Evolutionary conservation across 805 yeast genomes (phyloP), one percentile per base, ranked within the genome.

Genomic region (Peterozyma xylosa): DNA sequence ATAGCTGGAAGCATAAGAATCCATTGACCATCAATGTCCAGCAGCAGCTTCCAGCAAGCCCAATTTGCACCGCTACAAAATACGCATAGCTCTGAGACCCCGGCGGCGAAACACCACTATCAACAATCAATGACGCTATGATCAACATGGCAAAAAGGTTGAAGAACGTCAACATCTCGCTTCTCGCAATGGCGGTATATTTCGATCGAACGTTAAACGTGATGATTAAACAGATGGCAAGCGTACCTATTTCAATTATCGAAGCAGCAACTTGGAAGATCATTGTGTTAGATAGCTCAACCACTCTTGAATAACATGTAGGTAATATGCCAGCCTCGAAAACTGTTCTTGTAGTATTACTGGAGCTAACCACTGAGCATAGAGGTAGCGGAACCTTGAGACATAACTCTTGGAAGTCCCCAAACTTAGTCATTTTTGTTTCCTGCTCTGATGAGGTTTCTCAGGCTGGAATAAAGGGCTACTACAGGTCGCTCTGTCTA

Each of bases 181-280:
- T 71, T 48, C 98, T 73, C 3, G 97, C 98, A 46, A 93, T 90
- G 11, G 98, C 97, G 0, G 99, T 93, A 59, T 86, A 90, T 67
- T 91, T 88, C 47, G 82, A 70, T 58, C 90, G 72, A 37, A 90
- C 79, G 53, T 84, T 82, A 67, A 81, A 86, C 11, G 89, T 69
- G 44, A 90, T 85, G 53, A 88, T 73, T 41, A 82, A 67, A 33
- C 84, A 50, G 36, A 87, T 73, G 6, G 74, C 63, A 32, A 93
- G 63, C 0, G 87, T 78, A 1, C 84, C 88, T 42, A 91, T 79
- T 57, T 90, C 87, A 16, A 89, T 76, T 58, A 91, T 85, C 6
- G 95, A 88, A 49, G 82, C 85, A 29, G 96, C 97, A 11, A 87
- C 71, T 59, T 87, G 87, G 65, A 89, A 91, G 16, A 91, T 86